Evolutionary conservation across 208 protist genomes (phyloP).

Genomic region (Angomonas deanei): DNA sequence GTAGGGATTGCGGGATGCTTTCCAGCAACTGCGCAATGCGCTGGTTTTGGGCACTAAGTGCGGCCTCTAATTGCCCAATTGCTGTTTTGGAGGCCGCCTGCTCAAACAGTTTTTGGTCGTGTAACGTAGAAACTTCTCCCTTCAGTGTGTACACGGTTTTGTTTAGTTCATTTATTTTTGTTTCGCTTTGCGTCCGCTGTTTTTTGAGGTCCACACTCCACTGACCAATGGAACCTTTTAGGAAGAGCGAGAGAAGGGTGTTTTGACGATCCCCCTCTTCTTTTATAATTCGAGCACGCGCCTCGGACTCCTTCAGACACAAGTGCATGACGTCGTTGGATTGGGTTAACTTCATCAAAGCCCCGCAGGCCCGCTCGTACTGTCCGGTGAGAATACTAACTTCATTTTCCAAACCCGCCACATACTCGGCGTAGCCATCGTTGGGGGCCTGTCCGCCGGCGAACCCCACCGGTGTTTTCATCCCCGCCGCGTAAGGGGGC

Average conservation of each 20-base stretch:
- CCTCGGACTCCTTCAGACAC: not conserved
- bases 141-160: not conserved
- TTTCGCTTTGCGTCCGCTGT: not conserved
- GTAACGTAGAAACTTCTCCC: not conserved
- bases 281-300: not conserved
- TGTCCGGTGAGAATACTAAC: slow-evolving; percentile 20
- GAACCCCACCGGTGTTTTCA: not conserved
- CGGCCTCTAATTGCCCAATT: not conserved
- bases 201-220: not conserved
- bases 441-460: not conserved
- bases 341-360: slow-evolving; percentile 1
- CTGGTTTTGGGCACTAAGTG: not conserved
- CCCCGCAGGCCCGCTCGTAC: slow-evolving; percentile 10
- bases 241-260: not conserved
- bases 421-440: slow-evolving; percentile 11
- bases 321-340: slow-evolving; percentile 2
- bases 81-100: not conserved
- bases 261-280: not conserved
- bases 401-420: slow-evolving; percentile 27
- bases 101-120: not conserved
- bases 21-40: not conserved
- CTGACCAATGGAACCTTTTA: not conserved
- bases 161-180: not conserved
- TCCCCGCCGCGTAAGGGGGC: not conserved
- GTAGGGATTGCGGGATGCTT: not conserved